phyloP scores from a whole-genome alignment of 2,329 filamentous ascomycete species.

The Trichoderma arundinaceum region DNA sequence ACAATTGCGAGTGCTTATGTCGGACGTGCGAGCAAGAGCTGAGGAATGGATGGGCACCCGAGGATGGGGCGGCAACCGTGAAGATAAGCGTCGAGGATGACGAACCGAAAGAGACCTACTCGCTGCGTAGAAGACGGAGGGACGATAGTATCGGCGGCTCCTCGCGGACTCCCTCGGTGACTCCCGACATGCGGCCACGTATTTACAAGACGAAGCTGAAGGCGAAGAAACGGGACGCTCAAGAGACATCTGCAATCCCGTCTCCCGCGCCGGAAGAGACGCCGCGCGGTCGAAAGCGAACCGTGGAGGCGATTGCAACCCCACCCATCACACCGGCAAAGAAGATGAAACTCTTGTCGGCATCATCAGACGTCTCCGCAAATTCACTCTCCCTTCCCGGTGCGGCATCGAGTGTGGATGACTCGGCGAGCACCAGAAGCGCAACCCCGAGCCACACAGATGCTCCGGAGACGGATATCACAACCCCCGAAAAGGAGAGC shows the following conservation, averaged over 20 bases:
- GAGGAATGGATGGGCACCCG: conserved; percentile 81
- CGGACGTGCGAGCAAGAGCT: conserved; percentile 77
- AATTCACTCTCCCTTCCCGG: conserved; percentile 36
- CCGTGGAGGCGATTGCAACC: conserved; percentile 54
- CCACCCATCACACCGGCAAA: conserved; percentile 63
- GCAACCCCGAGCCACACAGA: conserved; percentile 40
- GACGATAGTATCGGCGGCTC: conserved; percentile 56
- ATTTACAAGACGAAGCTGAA: conserved; percentile 51
- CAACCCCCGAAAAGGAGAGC: conserved; percentile 57
- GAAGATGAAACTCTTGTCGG: conserved; percentile 47
- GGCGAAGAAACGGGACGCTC: conserved; percentile 43
- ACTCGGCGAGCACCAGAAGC: conserved; percentile 43
- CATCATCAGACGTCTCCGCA: conserved; percentile 32
- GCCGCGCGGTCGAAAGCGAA: conserved; percentile 47
- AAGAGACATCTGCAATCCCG: conserved; percentile 43
- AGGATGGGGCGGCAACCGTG: conserved; percentile 53
- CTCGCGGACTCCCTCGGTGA: conserved; percentile 63
- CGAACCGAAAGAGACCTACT: conserved; percentile 54
- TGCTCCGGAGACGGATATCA: conserved; percentile 51
- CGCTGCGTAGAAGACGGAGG: conserved; percentile 59
- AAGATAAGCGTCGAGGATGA: conserved; percentile 62
- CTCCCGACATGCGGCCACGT: conserved; percentile 60
- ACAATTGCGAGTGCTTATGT: conserved; percentile 95
- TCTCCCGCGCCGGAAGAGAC: conserved; percentile 41
- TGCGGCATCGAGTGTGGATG: conserved; percentile 44